These are phyloP conservation scores for Plasmodium inui DNA, from an alignment of 169 alveolate genomes.

Conservation along the genomic window DNA sequence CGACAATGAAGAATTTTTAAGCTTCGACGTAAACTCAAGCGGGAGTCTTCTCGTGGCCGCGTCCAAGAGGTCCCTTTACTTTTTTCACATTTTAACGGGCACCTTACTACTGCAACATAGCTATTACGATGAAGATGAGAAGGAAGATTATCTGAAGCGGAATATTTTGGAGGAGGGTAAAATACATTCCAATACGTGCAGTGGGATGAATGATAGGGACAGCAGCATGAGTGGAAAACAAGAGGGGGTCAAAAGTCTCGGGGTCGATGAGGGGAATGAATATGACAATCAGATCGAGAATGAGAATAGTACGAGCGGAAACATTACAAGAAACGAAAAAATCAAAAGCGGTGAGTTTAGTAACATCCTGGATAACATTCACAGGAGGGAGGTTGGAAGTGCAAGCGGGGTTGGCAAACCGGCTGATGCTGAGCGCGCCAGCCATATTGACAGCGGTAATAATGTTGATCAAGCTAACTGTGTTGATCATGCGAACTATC, in stretches of 20 bases:
- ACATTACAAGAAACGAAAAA: background rate
- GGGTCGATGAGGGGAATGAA: background rate
- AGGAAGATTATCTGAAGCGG: background rate
- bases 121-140: constrained; percentile 43
- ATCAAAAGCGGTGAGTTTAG: background rate
- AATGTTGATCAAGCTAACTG: background rate
- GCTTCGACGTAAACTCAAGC: constrained; percentile 67
- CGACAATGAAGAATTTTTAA: constrained; percentile 64
- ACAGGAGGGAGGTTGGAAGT: background rate
- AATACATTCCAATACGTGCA: background rate
- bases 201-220: background rate
- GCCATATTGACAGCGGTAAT: background rate
- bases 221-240: background rate
- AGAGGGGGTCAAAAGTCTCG: background rate
- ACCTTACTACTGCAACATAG: constrained; percentile 38
- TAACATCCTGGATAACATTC: background rate
- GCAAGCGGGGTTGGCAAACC: background rate
- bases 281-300: background rate
- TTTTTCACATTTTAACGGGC: constrained; percentile 56
- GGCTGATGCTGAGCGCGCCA: background rate
- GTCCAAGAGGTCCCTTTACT: constrained; percentile 46
- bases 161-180: background rate
- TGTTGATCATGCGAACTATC: background rate
- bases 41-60: constrained; percentile 55
- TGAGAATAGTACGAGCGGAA: constrained; percentile 3